These are phyloP conservation scores for Centrapalus pauciflorus DNA, from an alignment of 129 eudicot species.

Conservation along the genomic window DNA sequence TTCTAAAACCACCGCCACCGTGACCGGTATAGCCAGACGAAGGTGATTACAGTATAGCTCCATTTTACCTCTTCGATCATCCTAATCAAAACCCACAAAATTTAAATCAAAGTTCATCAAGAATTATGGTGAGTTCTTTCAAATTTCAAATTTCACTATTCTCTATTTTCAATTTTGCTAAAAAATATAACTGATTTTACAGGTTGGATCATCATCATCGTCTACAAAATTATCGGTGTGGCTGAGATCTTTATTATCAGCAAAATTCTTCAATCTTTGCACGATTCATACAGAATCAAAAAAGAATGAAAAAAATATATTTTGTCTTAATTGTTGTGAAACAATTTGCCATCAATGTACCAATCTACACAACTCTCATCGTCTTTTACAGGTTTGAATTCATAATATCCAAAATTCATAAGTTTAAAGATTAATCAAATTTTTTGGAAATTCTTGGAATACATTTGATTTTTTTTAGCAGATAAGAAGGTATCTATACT, in stretches of 20 bases:
- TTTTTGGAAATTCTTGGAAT: background rate
- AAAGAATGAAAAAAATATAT: slow-evolving; percentile 75
- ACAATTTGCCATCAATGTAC: slow-evolving; percentile 66
- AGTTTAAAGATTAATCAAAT: background rate
- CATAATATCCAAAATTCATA: background rate
- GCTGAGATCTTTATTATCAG: slow-evolving; percentile 47
- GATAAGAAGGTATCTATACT: slow-evolving; percentile 83
- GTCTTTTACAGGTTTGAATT: slow-evolving; percentile 62
- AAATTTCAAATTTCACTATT: background rate
- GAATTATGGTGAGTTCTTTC: slow-evolving; percentile 17
- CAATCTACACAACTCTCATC: slow-evolving; percentile 50
- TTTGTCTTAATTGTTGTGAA: slow-evolving; percentile 72
- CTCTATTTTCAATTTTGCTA: background rate
- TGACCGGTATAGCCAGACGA: background rate
- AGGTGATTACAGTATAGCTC: slow-evolving; percentile 15
- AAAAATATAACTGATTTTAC: slow-evolving; percentile 8
- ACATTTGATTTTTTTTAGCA: slow-evolving; percentile 11
- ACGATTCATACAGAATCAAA: slow-evolving; percentile 54
- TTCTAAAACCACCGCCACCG: slow-evolving; percentile 4
- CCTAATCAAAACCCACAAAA: background rate
- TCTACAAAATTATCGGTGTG: slow-evolving; percentile 45
- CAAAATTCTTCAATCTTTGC: slow-evolving; percentile 65
- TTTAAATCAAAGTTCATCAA: background rate
- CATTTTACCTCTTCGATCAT: background rate
- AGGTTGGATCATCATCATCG: slow-evolving; percentile 35